Evolutionary conservation across 495 filamentous ascomycete species (phyloP), one percentile per base, ranked within the genome.

Genomic region (Aspergillus diversus): DNA sequence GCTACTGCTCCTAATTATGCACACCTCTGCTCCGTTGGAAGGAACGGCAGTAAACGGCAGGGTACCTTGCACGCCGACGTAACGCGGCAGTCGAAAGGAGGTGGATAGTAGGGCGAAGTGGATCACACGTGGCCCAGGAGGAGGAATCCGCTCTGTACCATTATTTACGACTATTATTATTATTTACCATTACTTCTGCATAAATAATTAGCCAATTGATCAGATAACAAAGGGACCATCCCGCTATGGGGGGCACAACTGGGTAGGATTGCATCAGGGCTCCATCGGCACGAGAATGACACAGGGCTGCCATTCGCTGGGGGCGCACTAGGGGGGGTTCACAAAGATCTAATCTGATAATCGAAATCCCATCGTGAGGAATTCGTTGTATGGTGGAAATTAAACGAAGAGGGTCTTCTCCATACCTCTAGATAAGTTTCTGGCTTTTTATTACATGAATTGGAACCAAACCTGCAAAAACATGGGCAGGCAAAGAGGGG

Each of bases 321-420:
- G 13, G 33, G 12, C 37, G 52, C 15, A 17, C 32, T 39, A 15
- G 39, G 48, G 16, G 50, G 51, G 48, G 57, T 50, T 56, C 43
- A 47, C 17, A 56, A 56, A 52, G 62, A 64, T 47, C 59, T 49
- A 61, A 68, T 65, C 66, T 68, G 66, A 68, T 68, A 68, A 68
- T 57, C 58, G n/a, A 54, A 57, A 49, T 53, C 42, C 34, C 8
- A 35, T 9, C 31, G 31, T 33, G 27, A 37, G 59, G 37, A 61
- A 42, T 61, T 60, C 17, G 21, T n/a, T 35, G 47, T 32, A 53
- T 42, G 33, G 37, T 33, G 54, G 54, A 58, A 65, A 63, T 61
- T 59, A 42, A 51, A 17, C 50, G 13, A 50, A 35, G 57, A 57
- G 31, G 65, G 51, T 60, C 46, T 27, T 16, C 51, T 59, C 50